A percentile compares a stretch with the other conserved stretches of the same genome.
These are phyloP conservation scores for Candida sp. DNA, from an alignment of 1,139 yeast species.

Conservation along the genomic window DNA sequence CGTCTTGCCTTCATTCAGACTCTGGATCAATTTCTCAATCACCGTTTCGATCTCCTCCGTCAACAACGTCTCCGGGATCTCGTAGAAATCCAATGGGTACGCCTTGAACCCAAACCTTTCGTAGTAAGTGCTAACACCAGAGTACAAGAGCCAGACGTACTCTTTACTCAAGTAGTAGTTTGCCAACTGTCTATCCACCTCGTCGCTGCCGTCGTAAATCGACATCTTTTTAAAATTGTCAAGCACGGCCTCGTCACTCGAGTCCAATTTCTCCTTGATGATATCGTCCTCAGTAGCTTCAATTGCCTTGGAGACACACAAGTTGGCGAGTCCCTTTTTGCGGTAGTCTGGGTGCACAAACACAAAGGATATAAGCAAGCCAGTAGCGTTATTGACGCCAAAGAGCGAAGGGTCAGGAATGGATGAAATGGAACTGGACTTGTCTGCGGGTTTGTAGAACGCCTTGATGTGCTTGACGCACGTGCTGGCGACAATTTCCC, in stretches of 20 bases:
- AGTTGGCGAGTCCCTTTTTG: slow-evolving; percentile 33
- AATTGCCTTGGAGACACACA: slow-evolving; percentile 32
- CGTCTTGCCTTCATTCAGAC: slow-evolving; percentile 11
- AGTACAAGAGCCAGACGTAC: slow-evolving; percentile 44
- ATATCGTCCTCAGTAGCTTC: slow-evolving; percentile 34
- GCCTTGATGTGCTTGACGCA: slow-evolving; percentile 31
- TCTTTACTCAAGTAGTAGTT: slow-evolving; percentile 39
- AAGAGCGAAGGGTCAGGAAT: slow-evolving; percentile 37
- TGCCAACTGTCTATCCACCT: slow-evolving; percentile 35
- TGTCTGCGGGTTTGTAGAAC: slow-evolving; percentile 35
- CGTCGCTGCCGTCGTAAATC: slow-evolving; percentile 23
- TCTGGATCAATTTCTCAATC: slow-evolving; percentile 24
- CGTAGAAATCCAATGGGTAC: slow-evolving; percentile 40
- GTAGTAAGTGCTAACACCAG: slow-evolving; percentile 37
- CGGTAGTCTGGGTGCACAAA: slow-evolving; percentile 31
- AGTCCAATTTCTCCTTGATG: slow-evolving; percentile 25
- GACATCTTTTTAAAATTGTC: slow-evolving; percentile 40
- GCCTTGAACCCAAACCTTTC: slow-evolving; percentile 43
- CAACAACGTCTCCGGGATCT: slow-evolving; percentile 30
- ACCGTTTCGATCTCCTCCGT: slow-evolving; percentile 22
- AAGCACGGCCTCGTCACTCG: slow-evolving; percentile 23
- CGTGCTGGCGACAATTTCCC: slow-evolving; percentile 28
- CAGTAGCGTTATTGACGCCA: slow-evolving; percentile 36
- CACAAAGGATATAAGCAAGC: slow-evolving; percentile 32
- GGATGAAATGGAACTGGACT: slow-evolving; percentile 29